Evolutionary conservation across 768 basidiomycete species (phyloP).

Genomic region (Lactarius deliciosus): DNA sequence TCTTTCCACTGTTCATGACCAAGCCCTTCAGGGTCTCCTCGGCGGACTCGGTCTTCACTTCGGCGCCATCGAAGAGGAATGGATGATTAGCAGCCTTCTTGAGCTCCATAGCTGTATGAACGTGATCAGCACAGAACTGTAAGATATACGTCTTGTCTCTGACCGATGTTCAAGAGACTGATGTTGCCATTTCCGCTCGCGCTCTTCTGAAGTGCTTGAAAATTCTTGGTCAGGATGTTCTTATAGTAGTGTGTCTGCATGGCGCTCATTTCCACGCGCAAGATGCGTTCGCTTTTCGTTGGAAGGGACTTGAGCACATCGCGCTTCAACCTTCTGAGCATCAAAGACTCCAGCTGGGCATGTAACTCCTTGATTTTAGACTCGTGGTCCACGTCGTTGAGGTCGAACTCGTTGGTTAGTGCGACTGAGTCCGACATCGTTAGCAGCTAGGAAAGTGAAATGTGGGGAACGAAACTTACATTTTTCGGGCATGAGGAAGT

Average conservation of each 20-base stretch:
- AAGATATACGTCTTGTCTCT: constrained; percentile 30
- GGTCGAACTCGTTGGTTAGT: constrained; percentile 92
- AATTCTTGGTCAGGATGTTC: constrained; percentile 98
- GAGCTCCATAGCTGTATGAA: constrained; percentile 82
- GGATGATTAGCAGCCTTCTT: constrained; percentile 99
- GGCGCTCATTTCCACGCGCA: constrained; percentile 95
- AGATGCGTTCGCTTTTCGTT: constrained; percentile 96
- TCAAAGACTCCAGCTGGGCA: constrained; percentile 86
- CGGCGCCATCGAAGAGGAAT: constrained; percentile 96
- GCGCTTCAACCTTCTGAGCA: constrained; percentile 92
- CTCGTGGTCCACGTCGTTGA: constrained; percentile 91
- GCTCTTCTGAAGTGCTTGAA: constrained; percentile 86
- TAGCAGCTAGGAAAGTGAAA: background rate
- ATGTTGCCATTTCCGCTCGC: constrained; percentile 88
- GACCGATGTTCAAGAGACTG: constrained; percentile 92
- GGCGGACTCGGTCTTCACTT: constrained; percentile 54
- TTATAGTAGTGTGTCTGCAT: constrained; percentile 99
- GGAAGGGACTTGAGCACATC: constrained; percentile 96
- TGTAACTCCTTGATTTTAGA: constrained; percentile 95
- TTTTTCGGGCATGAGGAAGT: constrained; percentile 98
- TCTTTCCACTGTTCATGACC: constrained; percentile 97
- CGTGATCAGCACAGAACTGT: constrained; percentile 6
- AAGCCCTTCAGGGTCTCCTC: constrained; percentile 94
- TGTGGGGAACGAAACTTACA: constrained; percentile 50
- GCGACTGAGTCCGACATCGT: constrained; percentile 56